These are phyloP conservation scores for Flaveria linearis DNA, from an alignment of 129 eudicot species.

Conservation along the genomic window DNA sequence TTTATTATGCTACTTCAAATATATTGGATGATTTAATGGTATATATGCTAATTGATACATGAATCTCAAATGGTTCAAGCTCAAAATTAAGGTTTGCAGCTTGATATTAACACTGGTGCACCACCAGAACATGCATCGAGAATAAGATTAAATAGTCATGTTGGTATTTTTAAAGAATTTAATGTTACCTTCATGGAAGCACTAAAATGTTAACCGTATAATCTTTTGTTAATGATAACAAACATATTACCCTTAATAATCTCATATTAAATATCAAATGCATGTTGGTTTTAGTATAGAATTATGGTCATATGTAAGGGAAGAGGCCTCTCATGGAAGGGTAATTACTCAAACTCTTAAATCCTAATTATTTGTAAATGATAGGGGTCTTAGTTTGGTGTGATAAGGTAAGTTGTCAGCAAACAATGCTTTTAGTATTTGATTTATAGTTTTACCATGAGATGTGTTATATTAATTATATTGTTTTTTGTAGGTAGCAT, in stretches of 20 bases:
- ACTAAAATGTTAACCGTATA: constrained; percentile 58
- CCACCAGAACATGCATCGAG: constrained; percentile 94
- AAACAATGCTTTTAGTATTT: too few species aligned
- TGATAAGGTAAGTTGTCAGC: too few species aligned
- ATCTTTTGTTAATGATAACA: neutral
- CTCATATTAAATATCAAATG: constrained; percentile 3
- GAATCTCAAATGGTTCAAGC: neutral
- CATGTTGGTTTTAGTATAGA: constrained; percentile 74
- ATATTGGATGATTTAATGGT: too few species aligned
- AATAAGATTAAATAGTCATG: constrained; percentile 72
- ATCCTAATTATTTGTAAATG: neutral
- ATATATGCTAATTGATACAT: too few species aligned
- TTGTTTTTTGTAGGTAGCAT: neutral
- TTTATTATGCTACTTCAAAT: too few species aligned
- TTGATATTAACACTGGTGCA: constrained; percentile 35
- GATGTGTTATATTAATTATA: neutral
- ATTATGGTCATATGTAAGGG: constrained; percentile 41
- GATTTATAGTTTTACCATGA: too few species aligned
- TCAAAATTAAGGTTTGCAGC: constrained; percentile 20
- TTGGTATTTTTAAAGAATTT: constrained; percentile 85
- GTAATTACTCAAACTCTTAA: too few species aligned
- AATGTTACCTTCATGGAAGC: constrained; percentile 89
- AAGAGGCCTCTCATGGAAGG: constrained; percentile 56
- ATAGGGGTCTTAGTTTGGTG: neutral
- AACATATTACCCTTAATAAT: neutral